phyloP scores from a whole-genome alignment of 495 filamentous ascomycete genomes.

The Hypoxylon trugodes region DNA sequence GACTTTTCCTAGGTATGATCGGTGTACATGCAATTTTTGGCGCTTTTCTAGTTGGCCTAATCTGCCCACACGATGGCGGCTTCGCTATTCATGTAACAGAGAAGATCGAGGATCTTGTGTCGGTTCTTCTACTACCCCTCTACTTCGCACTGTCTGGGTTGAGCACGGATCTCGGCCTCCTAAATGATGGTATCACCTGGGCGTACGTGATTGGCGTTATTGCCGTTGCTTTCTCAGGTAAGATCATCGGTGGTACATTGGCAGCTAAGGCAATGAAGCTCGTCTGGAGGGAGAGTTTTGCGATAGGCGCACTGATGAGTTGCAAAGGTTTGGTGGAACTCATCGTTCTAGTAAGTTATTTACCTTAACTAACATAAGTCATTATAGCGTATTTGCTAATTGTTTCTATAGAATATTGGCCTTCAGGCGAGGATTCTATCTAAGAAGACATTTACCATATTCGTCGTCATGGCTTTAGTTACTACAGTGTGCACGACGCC shows the following conservation, averaged over 20 bases:
- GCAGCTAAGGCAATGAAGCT: constrained; percentile 81
- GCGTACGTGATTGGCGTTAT: constrained; percentile 90
- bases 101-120: constrained; percentile 93
- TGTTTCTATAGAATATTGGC: constrained; percentile 80
- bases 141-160: constrained; percentile 96
- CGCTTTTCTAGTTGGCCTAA: constrained; percentile 84
- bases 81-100: constrained; percentile 96
- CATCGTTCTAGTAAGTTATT: constrained; percentile 87
- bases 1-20: constrained; percentile 69
- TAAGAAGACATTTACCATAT: constrained; percentile 91
- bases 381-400: constrained; percentile 36
- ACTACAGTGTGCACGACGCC: constrained; percentile 94
- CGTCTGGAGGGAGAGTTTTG: constrained; percentile 91
- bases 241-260: constrained; percentile 84
- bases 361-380: neutral
- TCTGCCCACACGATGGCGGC: constrained; percentile 93
- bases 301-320: constrained; percentile 94
- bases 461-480: constrained; percentile 96
- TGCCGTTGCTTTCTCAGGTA: constrained; percentile 82
- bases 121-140: constrained; percentile 87
- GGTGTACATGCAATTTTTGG: constrained; percentile 71
- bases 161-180: constrained; percentile 85
- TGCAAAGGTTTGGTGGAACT: constrained; percentile 97
- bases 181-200: constrained; percentile 87
- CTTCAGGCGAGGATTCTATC: constrained; percentile 91